These are phyloP conservation scores for Globisporangium mamillatum DNA, from an alignment of 352 stramenopile genomes.

Conservation along the genomic window DNA sequence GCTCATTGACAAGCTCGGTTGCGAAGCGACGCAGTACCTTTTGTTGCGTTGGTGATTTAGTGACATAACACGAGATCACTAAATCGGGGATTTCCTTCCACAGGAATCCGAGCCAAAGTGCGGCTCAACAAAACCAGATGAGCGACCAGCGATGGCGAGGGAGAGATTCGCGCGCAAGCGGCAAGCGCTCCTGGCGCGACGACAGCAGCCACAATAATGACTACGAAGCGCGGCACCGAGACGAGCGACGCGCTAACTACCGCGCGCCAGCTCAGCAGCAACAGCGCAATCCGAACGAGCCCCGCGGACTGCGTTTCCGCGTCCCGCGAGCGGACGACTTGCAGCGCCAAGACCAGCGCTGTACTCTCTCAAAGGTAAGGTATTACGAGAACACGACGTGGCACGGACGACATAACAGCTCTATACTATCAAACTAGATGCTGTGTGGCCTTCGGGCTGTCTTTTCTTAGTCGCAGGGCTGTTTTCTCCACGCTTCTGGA, in stretches of 20 bases:
- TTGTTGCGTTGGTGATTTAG: background rate
- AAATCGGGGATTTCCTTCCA: background rate
- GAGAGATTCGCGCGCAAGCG: background rate
- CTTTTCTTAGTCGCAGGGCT: conserved; percentile 3
- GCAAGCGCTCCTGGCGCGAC: conserved; percentile 13
- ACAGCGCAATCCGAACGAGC: background rate
- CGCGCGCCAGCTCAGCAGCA: background rate
- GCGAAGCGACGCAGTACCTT: background rate
- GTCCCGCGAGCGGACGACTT: conserved; percentile 29
- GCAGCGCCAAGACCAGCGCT: conserved; percentile 20
- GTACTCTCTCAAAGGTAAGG: conserved; percentile 20
- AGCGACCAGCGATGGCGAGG: background rate
- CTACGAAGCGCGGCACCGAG: background rate
- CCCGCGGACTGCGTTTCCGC: conserved; percentile 20
- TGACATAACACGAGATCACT: background rate
- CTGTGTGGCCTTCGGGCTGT: background rate
- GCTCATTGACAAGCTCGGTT: background rate
- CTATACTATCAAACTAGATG: background rate
- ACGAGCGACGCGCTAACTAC: background rate
- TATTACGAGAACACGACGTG: conserved; percentile 8
- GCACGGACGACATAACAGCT: background rate
- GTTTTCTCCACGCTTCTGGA: background rate
- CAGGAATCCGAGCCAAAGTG: background rate
- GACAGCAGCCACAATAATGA: background rate
- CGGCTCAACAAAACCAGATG: conserved; percentile 7